A percentile compares a stretch with the other conserved stretches of the same genome.
Evolutionary conservation across 2,329 filamentous ascomycete species (phyloP).

Genomic region (Chrysoporthe puriensis): DNA sequence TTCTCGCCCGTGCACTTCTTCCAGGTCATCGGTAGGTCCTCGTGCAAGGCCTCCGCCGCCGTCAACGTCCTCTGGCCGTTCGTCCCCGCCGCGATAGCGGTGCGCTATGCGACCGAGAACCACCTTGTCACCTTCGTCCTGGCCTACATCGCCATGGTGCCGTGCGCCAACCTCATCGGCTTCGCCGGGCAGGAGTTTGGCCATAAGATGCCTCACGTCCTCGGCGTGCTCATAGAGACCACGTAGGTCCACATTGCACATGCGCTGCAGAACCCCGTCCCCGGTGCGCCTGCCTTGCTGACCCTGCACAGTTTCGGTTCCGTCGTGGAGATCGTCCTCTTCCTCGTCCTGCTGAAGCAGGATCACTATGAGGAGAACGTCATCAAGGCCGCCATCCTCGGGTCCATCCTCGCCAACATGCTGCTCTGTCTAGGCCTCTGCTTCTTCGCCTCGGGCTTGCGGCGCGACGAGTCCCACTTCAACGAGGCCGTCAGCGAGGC

Average conservation of each 20-base stretch:
- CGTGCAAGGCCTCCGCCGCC: slow-evolving; percentile 63
- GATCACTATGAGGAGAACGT: slow-evolving; percentile 61
- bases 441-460: slow-evolving; percentile 76
- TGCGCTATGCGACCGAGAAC: slow-evolving; percentile 49
- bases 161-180: slow-evolving; percentile 74
- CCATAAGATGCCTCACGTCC: slow-evolving; percentile 74
- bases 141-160: slow-evolving; percentile 78
- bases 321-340: slow-evolving; percentile 80
- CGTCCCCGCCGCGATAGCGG: slow-evolving; percentile 71
- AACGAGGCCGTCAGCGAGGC: slow-evolving; percentile 78
- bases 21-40: slow-evolving; percentile 65
- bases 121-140: slow-evolving; percentile 70
- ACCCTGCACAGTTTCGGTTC: slow-evolving; percentile 60
- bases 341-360: slow-evolving; percentile 69
- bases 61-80: slow-evolving; percentile 78
- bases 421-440: slow-evolving; percentile 79
- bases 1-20: slow-evolving; percentile 68
- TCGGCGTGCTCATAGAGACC: slow-evolving; percentile 65
- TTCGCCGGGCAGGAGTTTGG: slow-evolving; percentile 75
- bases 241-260: slow-evolving; percentile 37
- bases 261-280: no score
- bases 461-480: slow-evolving; percentile 70
- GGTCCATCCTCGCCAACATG: slow-evolving; percentile 81
- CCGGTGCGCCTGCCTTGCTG: not conserved
- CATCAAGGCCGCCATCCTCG: slow-evolving; percentile 81